Base-by-base conservation (phyloP, 352 stramenopile genomes). In the Globisporangium recalcitrans region DNA sequence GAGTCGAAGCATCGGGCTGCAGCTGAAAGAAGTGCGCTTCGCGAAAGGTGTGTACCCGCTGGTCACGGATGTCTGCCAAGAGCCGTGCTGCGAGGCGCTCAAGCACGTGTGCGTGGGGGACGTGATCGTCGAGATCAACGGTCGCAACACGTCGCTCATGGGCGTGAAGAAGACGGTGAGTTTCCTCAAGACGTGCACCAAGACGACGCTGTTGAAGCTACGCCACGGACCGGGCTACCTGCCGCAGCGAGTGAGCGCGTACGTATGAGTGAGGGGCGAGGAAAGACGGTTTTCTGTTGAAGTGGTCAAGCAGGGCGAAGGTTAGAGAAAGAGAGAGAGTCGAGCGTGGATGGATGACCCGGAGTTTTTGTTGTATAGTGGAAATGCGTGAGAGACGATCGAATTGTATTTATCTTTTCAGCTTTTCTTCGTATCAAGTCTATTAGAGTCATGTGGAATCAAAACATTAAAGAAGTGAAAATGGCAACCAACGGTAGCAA, bases 121-220 rank as follows among this genome's bases (percentile, higher is more conserved):
- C 57, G 71, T 95, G 56, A 91, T 95, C 52, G 67, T 95, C 31
- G 86, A 95, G 69, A 93, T 95, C 58, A 95, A 95, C 60, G 84
- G 84, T n/a, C 82, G 82, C 63, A 91, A 95, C 57, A 93, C 83
- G 52, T 93, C 86, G 14, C 84, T 81, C 14, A 95, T 95, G 86
- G 84, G 86, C 31, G 86, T 95, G 31, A 95, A 95, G 68, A 95
- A 95, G 72, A 95, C 86, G 26, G 82, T 93, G 42, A 89, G 75
- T 62, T 95, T 95, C 62, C 68, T 95, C 27, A 90, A 87, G 62
- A 87, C 86, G 31, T 91, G 84, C 63, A 78, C 82, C 1, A 95
- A 95, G 73, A 95, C 86, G 54, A 91, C 85, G 65, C 62, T 95
- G 49, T 67, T 95, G 63, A 95, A 95, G 70, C 74, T 95, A 26